Base-by-base conservation (phyloP, 192 early-diverging fungal genomes). In the Coemansia sp. region DNA sequence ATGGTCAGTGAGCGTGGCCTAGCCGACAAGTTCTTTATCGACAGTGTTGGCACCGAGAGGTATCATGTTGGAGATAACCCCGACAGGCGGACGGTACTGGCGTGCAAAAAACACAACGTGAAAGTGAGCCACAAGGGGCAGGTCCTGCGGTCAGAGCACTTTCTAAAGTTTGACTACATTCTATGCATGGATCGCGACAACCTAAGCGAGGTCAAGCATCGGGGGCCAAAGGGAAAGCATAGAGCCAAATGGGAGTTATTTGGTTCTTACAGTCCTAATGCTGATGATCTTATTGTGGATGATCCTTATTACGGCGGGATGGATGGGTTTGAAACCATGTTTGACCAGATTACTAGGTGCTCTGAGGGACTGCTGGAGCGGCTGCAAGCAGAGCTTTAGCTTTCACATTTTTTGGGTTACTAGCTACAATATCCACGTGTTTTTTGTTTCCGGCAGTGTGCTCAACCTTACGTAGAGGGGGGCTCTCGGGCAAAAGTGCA, bases 121-220 rank as follows among this genome's bases (percentile, higher is more conserved):
- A 76, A 84, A n/a, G 80, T 98, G 32, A 79, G 80, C 36, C 90
- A 92, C 58, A 54, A 41, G 19, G 91, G 86, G 4, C 88, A 85
- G 58, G 82, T 90, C 57, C 83, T 95, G 40, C 40, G 19, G 11
- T 13, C 21, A 9, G 40, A 51, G 0, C 85, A 98, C 56, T 96
- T 88, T 68, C 29, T 47, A 2, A 34, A 70, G 3, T 98, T 90
- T 45, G 88, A 94, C 51, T 88, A 88, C 50, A 85, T 98, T 42
- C 80, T 98, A 18, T 92, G 90, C 68, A 95, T 95, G 93, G 95
- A 98, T 56, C 75, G 85, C 23, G 77, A 81, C 43, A 94, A 94
- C 66, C 61, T 92, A 26, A 32, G 54, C 4, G 81, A 90, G 58
- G 51, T 90, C 33, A 63, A 79, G 58, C 57, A 41, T 1, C 54